Base-by-base conservation (phyloP, 352 stramenopile species). In the Phytophthora litchii region DNA sequence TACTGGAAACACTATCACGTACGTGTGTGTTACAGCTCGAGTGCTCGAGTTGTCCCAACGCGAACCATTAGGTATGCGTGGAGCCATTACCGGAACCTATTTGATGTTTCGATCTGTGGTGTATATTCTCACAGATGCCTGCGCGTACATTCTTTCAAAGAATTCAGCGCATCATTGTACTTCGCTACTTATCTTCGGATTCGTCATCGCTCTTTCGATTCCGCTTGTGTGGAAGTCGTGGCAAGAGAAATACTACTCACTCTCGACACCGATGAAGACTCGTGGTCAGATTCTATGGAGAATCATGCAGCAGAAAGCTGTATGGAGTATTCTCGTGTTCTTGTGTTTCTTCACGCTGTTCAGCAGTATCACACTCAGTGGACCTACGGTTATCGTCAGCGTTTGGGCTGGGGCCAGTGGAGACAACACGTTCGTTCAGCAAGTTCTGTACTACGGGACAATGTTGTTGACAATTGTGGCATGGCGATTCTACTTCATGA, bases 401-500 rank as follows among this genome's bases (percentile, higher is more conserved):
- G 38, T 55, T 3, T 82, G 72, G 75, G 44, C 72, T 1, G 70
- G 61, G 19, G 60, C 51, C 4, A 54, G 32, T 25, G 44, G 58
- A 14, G 70, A 78, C 48, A 56, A 78, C 32, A 23, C 19, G n/a
- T 49, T 83, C 25, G 7, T 70, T 14, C 35, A 60, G 8, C 62
- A 67, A 32, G 1, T 52, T 1, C 37, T 81, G 21, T 48, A 60
- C 16, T 69, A 76, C 29, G 46, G 58, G 4, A 23, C 60, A 4
- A 56, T 46, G 17, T n/a, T 78, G 1, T 2, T 67, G 11, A 74
- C 64, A 19, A 43, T 79, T 10, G 1, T 72, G 9, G 40, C 61
- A 10, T 86, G 76, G 76, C 67, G 71, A 4, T 35, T 42, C 16
- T 78, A 61, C 40, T 83, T 80, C 31, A 61, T 80, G 67, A 83